Evolutionary conservation across 805 yeast genomes (phyloP).

Genomic region (Candida tammaniensis): DNA sequence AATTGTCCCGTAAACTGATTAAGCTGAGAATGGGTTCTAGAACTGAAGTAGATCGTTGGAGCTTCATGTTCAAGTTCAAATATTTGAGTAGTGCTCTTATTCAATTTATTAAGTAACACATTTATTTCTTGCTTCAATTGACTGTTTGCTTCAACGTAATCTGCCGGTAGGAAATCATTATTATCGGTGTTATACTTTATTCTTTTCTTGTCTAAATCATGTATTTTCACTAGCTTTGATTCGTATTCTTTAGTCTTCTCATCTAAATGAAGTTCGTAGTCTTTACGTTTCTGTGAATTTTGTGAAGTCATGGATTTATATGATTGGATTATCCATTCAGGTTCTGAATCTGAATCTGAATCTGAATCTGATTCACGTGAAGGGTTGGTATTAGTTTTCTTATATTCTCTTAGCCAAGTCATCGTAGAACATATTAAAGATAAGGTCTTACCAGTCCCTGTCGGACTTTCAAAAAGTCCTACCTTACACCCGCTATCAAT

Average conservation of each 20-base stretch:
- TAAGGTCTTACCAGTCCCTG: slow-evolving; percentile 92
- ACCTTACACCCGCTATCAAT: slow-evolving; percentile 55
- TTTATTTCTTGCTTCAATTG: slow-evolving; percentile 30
- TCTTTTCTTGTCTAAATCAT: slow-evolving; percentile 13
- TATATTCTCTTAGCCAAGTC: slow-evolving; percentile 71
- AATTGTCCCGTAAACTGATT: slow-evolving; percentile 76
- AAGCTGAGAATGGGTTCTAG: slow-evolving; percentile 90
- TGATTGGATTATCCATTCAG: slow-evolving; percentile 61
- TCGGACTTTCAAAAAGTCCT: slow-evolving; percentile 88
- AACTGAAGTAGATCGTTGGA: slow-evolving; percentile 57
- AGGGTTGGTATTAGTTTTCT: slow-evolving; percentile 14
- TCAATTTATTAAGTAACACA: slow-evolving; percentile 42
- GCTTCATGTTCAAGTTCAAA: slow-evolving; percentile 20
- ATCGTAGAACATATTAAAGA: slow-evolving; percentile 82
- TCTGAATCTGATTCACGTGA: not conserved
- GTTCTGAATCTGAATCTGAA: slow-evolving; percentile 51
- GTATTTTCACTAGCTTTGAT: slow-evolving; percentile 12
- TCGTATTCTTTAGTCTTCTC: slow-evolving; percentile 25
- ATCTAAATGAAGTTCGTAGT: slow-evolving; percentile 42
- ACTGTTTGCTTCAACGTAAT: slow-evolving; percentile 31
- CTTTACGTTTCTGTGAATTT: slow-evolving; percentile 23
- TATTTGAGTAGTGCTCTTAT: slow-evolving; percentile 8
- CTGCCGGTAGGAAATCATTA: slow-evolving; percentile 26
- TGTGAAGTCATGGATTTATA: slow-evolving; percentile 31
- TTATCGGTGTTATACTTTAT: slow-evolving; percentile 4